Evolutionary conservation across 2,329 filamentous ascomycete genomes (phyloP), one percentile per base, ranked within the genome.

Genomic region (Ophioceras dolichostomum): DNA sequence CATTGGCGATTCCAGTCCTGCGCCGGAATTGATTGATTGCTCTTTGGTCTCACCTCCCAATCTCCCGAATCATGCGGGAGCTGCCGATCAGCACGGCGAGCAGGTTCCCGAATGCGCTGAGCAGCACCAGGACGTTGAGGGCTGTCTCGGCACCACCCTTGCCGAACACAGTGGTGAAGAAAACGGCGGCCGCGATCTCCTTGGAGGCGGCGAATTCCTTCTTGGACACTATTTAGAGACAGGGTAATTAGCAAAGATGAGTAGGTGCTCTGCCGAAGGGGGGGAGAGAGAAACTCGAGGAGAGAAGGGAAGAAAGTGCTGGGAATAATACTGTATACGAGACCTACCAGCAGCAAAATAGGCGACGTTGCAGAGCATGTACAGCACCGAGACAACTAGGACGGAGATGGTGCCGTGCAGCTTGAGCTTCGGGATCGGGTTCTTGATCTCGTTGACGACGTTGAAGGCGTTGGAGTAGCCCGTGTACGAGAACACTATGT

Each of bases 401-500:
- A 78, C 56, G 0, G 71, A 68, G 1, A 67, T 44, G 5, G 66
- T 61, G 3, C 61, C 68, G 41, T 65, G 64, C 46, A 53, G 66
- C 20, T 65, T 66, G 29, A 79, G 57, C 2, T 67, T 70, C 39
- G 63, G 68, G 37, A 76, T 60, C 0, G 75, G 75, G 42, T 76
- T 72, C 64, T 66, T 68, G 45, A 75, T 63, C 51, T 78, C 73
- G 41, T 75, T 75, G 21, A 74, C 68, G 3, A 78, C 58, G 36
- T 73, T 71, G 49, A 77, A 77, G 0, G 72, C 68, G 43, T 77
- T 77, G 8, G 65, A 56, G 31, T 68, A 77, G 0, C 73, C 73
- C 0, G 59, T 53, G 45, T 75, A 79, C 0, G 70, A 67, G 44
- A 74, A 76, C 26, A 72, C 63, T 36, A 78, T 68, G 42, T 70